Conservation (phyloP, 2,329 filamentous ascomycete species). For the Curvularia lunata region DNA sequence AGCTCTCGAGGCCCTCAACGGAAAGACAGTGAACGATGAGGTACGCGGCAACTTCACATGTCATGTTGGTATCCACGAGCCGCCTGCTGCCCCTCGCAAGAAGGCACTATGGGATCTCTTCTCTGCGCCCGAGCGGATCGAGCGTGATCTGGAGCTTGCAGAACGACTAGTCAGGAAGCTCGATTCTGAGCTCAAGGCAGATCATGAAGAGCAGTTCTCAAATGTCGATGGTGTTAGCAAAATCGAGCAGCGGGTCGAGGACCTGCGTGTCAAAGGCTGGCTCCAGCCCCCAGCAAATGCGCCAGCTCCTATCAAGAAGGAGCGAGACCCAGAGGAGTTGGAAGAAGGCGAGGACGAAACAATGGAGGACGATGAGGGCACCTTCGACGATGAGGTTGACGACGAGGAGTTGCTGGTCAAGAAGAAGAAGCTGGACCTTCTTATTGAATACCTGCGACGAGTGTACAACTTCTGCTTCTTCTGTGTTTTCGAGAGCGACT, state of each 20-base stretch:
- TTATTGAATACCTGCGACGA: constrained; percentile 94
- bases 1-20: constrained; percentile 92
- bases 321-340: constrained; percentile 66
- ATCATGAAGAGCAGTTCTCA: constrained; percentile 56
- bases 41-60: constrained; percentile 95
- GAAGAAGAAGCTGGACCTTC: constrained; percentile 95
- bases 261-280: constrained; percentile 75
- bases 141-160: constrained; percentile 85
- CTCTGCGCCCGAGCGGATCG: constrained; percentile 89
- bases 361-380: constrained; percentile 69
- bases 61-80: constrained; percentile 94
- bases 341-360: constrained; percentile 75
- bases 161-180: constrained; percentile 82
- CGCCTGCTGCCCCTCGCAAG: constrained; percentile 83
- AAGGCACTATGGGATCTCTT: constrained; percentile 98
- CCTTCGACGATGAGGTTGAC: constrained; percentile 78
- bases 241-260: constrained; percentile 86
- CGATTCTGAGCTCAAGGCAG: constrained; percentile 80
- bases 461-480: constrained; percentile 99
- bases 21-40: constrained; percentile 95
- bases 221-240: constrained; percentile 71
- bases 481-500: constrained; percentile 98
- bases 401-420: constrained; percentile 87
- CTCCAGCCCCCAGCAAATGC: constrained; percentile 70
- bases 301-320: constrained; percentile 62